Percentiles rank a stretch among this genome's conserved stretches.
Evolutionary conservation across 805 yeast genomes (phyloP).

Genomic region (Cyberlindnera nakhonratchasimensis): DNA sequence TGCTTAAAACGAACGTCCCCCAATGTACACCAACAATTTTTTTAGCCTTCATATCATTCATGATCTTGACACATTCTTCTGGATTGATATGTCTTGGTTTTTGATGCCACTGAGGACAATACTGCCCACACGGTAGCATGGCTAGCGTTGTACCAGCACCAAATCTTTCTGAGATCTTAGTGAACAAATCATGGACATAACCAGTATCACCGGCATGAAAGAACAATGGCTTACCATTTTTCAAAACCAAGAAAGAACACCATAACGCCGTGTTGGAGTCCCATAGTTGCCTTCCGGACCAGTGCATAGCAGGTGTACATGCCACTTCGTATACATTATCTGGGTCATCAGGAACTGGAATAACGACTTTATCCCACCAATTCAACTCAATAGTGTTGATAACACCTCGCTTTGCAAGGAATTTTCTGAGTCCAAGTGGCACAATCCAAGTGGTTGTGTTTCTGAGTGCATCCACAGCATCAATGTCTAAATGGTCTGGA

Average conservation of each 20-base stretch:
- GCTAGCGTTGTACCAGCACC: conserved; percentile 62
- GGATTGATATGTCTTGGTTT: conserved; percentile 87
- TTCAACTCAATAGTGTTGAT: conserved; percentile 69
- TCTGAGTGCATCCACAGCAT: conserved; percentile 49
- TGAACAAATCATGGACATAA: conserved; percentile 69
- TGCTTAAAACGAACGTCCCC: conserved; percentile 91
- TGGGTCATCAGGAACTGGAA: conserved; percentile 31
- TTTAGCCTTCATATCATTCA: conserved; percentile 55
- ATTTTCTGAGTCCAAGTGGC: conserved; percentile 70
- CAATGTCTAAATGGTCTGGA: conserved; percentile 87
- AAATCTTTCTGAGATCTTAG: conserved; percentile 56
- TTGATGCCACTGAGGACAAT: conserved; percentile 94
- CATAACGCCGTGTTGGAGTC: conserved; percentile 83
- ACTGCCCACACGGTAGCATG: conserved; percentile 90
- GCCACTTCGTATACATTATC: conserved; percentile 67
- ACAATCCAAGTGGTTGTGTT: conserved; percentile 77
- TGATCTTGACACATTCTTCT: conserved; percentile 65
- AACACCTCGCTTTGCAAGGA: conserved; percentile 56
- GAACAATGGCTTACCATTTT: conserved; percentile 64
- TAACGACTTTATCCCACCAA: conserved; percentile 81
- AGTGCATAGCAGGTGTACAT: conserved; percentile 93
- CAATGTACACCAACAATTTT: conserved; percentile 87
- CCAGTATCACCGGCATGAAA: conserved; percentile 98
- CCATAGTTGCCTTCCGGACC: conserved; percentile 84
- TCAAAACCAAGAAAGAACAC: conserved; percentile 78